phyloP scores from a whole-genome alignment of 2,329 filamentous ascomycete genomes.

The Colletotrichum neosansevieriae region DNA sequence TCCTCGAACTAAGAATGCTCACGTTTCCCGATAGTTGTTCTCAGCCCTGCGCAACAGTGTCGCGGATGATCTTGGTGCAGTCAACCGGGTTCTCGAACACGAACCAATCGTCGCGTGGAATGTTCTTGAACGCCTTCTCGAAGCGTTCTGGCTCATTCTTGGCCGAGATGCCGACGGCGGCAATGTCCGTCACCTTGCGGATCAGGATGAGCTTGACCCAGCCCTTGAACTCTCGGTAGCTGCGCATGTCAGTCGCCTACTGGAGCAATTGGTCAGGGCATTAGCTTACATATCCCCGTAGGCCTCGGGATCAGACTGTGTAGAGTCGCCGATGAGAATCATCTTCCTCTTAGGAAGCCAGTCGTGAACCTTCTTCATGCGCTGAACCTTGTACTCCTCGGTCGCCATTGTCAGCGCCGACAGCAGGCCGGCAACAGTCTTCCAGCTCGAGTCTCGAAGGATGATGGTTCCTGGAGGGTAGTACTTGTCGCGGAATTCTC shows the following conservation, averaged over 20 bases:
- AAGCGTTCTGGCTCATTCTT: conserved; percentile 83
- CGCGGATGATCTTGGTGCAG: conserved; percentile 58
- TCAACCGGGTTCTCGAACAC: conserved; percentile 85
- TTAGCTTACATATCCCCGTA: conserved; percentile 80
- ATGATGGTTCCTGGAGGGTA: conserved; percentile 86
- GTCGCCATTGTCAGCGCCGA: conserved; percentile 84
- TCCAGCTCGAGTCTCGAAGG: conserved; percentile 87
- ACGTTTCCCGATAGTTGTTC: neutral
- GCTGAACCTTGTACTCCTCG: conserved; percentile 85
- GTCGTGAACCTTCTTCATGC: conserved; percentile 80
- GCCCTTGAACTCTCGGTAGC: conserved; percentile 72
- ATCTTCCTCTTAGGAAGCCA: conserved; percentile 86
- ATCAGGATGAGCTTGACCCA: conserved; percentile 91
- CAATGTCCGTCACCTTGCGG: conserved; percentile 82
- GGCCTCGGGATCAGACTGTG: conserved; percentile 89
- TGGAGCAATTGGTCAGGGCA: accelerated
- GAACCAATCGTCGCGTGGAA: conserved; percentile 80
- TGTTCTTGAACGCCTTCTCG: conserved; percentile 81
- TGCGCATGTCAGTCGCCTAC: conserved; percentile 42
- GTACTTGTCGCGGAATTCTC: conserved; percentile 75
- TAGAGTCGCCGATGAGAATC: conserved; percentile 90
- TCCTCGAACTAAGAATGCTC: neutral
- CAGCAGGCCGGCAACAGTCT: conserved; percentile 84
- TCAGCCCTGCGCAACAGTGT: conserved; percentile 42
- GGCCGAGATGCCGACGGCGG: conserved; percentile 75